Evolutionary conservation across 2,329 filamentous ascomycete species (phyloP), one percentile per base, ranked within the genome.

Genomic region (Biscogniauxia marginata): DNA sequence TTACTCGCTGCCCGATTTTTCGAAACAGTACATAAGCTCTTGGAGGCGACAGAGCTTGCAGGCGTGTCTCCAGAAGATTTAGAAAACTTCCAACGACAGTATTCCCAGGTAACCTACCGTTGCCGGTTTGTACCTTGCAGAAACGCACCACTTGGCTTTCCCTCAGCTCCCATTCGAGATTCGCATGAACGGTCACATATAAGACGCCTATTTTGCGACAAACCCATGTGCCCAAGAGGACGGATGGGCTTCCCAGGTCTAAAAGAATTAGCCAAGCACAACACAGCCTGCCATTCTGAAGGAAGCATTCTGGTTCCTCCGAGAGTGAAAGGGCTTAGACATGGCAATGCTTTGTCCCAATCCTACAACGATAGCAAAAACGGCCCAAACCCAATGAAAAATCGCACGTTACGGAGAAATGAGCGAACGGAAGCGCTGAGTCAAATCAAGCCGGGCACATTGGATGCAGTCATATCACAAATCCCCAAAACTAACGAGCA

Each of bases 161-260:
- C 18, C 22, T 55, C 53, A 11, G 53, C 50, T 8, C 20, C 43
- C 8, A 13, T 19, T 7, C 34, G 53, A 30, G 49, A 20, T 24
- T 55, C 49, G n/a, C 53, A 55, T 23, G 53, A 55, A 47, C 48
- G 44, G 48, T 13, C 51, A 21, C 53, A 55, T n/a, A 18, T 55
- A 16, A 55, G 22, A 34, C 53, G 53, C 21, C 53, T 55, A 25
- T 55, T 55, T 30, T 55, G 49, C 20, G 20, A 51, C 49, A 55
- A 47, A 11, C 48, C 48, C 25, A 48, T 47, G 11, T 55, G 53
- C 11, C 25, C 48, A 20, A 51, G 53, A 44, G 44, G 53, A 16
- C 46, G 53, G 48, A 51, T 55, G 20, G 53, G 53, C 24, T 55
- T 55, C 48, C 23, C 44, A 22, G 8, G 51, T 19, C 53, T 47